Conservation (phyloP, 73 alveolate genomes). For the Paramecium octaurelia region DNA sequence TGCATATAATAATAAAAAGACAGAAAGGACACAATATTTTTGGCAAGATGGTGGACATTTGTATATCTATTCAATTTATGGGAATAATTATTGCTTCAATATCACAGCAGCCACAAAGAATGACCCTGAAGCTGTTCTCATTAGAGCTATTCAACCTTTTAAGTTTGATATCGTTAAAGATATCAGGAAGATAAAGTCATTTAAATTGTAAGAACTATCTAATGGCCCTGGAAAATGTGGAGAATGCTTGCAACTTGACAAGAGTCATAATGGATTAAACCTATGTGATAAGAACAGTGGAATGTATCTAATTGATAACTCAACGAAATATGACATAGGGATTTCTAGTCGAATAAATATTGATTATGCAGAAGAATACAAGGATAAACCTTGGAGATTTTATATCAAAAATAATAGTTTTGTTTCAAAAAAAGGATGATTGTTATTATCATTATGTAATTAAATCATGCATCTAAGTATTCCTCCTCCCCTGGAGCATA, state of each 20-base stretch:
- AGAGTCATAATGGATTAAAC: background rate
- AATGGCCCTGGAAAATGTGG: slow-evolving; percentile 2
- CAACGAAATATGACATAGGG: background rate
- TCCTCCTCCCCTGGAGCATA: background rate
- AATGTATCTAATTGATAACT: background rate
- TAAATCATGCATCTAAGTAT: slow-evolving; percentile 16
- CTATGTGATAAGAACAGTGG: background rate
- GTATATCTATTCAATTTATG: slow-evolving; percentile 48
- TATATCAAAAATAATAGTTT: slow-evolving; percentile 17
- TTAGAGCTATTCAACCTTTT: slow-evolving; percentile 40
- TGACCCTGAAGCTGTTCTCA: slow-evolving; percentile 51
- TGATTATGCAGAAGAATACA: slow-evolving; percentile 49
- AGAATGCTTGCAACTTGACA: background rate
- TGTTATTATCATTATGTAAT: background rate
- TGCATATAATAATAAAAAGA: slow-evolving; percentile 58
- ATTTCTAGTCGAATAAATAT: slow-evolving; percentile 37
- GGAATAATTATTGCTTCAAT: slow-evolving; percentile 55
- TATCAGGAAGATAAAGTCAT: background rate
- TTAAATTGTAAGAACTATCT: background rate
- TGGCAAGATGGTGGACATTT: slow-evolving; percentile 63
- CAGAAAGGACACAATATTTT: slow-evolving; percentile 55
- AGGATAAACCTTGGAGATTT: slow-evolving; percentile 54
- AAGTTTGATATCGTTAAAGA: background rate
- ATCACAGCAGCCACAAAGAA: slow-evolving; percentile 28
- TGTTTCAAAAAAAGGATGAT: slow-evolving; percentile 41